Evolutionary conservation across 805 yeast species (phyloP).

Genomic region (Cyberlindnera bimundalis): DNA sequence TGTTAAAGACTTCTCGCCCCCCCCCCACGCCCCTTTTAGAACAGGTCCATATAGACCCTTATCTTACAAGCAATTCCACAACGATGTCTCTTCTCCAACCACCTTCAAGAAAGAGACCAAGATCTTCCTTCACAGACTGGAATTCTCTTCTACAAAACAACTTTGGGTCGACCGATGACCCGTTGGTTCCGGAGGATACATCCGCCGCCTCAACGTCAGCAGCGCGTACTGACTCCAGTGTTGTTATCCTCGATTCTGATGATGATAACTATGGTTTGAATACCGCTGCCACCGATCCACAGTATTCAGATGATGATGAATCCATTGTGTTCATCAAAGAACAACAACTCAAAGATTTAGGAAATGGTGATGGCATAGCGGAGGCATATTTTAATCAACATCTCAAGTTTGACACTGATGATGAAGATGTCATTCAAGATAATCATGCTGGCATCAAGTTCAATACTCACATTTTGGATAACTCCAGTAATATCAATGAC

Average conservation of each 20-base stretch:
- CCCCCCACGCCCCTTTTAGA: too few relatives aligned
- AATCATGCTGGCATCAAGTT: conserved; percentile 3
- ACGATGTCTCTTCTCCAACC: conserved; percentile 13
- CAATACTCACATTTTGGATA: conserved; percentile 6
- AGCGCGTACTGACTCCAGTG: conserved; percentile 26
- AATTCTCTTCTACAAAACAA: conserved; percentile 23
- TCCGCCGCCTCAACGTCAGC: conserved; percentile 5
- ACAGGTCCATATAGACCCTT: too few relatives aligned
- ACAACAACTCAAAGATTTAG: conserved; percentile 5
- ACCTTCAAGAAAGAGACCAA: conserved; percentile 35
- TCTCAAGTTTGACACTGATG: conserved; percentile 11
- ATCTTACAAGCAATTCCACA: not conserved
- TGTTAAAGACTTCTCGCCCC: not conserved
- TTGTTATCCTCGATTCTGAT: conserved; percentile 40
- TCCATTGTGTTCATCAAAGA: conserved; percentile 17
- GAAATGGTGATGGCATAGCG: conserved; percentile 4
- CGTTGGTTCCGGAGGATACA: conserved; percentile 13
- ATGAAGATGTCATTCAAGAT: conserved; percentile 13
- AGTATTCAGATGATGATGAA: conserved; percentile 15
- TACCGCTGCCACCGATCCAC: conserved; percentile 8
- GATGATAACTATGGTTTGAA: conserved; percentile 30
- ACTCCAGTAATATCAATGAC: conserved; percentile 10
- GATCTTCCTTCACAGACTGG: conserved; percentile 31
- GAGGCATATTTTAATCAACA: conserved; percentile 15
- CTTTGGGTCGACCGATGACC: conserved; percentile 12